Conservation (phyloP, 208 protist genomes). For the Phytomonas francai region DNA sequence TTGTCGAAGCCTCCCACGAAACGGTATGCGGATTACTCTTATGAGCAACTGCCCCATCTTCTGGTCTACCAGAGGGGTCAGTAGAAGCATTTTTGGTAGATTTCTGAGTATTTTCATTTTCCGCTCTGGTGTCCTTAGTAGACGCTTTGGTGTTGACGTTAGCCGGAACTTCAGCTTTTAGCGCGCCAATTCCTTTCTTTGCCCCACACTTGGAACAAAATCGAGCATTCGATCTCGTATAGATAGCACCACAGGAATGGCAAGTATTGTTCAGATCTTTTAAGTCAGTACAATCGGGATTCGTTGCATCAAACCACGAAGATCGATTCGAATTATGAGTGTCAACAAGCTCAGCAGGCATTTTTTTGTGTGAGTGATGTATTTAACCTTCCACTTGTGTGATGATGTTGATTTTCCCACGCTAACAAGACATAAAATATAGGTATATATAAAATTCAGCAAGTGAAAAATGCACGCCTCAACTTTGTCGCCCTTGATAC, state of each 20-base stretch:
- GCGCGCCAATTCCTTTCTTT: slow-evolving; percentile 19
- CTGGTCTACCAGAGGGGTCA: background rate
- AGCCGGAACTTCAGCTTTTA: background rate
- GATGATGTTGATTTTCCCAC: background rate
- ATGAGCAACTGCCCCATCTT: background rate
- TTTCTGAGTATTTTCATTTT: background rate
- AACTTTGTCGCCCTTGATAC: background rate
- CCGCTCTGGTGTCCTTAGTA: background rate
- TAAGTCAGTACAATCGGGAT: background rate
- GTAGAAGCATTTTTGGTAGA: background rate
- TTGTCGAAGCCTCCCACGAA: background rate
- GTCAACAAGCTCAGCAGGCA: background rate
- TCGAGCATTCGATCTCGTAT: slow-evolving; percentile 57
- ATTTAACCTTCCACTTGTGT: background rate
- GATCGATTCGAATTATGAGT: slow-evolving; percentile 1
- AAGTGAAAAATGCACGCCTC: background rate
- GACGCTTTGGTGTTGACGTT: background rate
- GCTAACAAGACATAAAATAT: slow-evolving; percentile 6
- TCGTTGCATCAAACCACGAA: background rate
- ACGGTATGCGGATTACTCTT: background rate
- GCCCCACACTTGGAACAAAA: slow-evolving; percentile 82
- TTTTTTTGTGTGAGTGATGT: background rate
- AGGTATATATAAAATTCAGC: background rate
- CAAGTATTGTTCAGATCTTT: slow-evolving; percentile 16
- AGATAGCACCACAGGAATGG: slow-evolving; percentile 51